A percentile compares a stretch with the other conserved stretches of the same genome.
Conservation (phyloP, 345 rosid genomes). For the Gossypium herbaceum region DNA sequence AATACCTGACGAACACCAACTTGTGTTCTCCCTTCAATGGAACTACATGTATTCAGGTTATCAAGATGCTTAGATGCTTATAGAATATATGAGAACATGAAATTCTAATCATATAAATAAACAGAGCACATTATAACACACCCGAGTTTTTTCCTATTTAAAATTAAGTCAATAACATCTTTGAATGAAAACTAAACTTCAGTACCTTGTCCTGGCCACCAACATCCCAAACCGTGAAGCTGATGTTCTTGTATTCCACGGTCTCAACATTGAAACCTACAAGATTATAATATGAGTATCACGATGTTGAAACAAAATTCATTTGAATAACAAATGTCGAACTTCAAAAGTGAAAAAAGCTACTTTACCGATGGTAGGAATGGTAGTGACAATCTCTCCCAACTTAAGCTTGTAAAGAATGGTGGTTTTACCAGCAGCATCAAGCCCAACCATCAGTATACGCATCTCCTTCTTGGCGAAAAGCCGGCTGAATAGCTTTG, state of each 20-base stretch:
- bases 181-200: background rate
- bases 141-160: background rate
- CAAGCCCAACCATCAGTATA: slow-evolving; percentile 79
- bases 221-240: slow-evolving; percentile 70
- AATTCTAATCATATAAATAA: background rate
- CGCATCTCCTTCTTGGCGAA: slow-evolving; percentile 80
- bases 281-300: background rate
- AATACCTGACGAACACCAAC: background rate
- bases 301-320: background rate
- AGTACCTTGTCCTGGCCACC: slow-evolving; percentile 67
- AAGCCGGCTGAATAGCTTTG: slow-evolving; percentile 65
- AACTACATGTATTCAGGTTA: background rate
- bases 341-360: background rate
- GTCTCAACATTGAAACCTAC: slow-evolving; percentile 66
- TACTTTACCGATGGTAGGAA: slow-evolving; percentile 66
- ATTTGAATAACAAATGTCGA: background rate
- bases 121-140: background rate
- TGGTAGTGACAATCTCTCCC: slow-evolving; percentile 77
- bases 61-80: background rate
- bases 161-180: background rate
- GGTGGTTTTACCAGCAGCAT: slow-evolving; percentile 83
- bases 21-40: background rate
- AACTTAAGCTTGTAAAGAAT: slow-evolving; percentile 73
- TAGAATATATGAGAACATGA: background rate
- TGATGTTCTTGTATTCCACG: slow-evolving; percentile 62